Evolutionary conservation across 179 eudicot genomes (phyloP), one percentile per base, ranked within the genome.

Genomic region (Actinidia polygama): DNA sequence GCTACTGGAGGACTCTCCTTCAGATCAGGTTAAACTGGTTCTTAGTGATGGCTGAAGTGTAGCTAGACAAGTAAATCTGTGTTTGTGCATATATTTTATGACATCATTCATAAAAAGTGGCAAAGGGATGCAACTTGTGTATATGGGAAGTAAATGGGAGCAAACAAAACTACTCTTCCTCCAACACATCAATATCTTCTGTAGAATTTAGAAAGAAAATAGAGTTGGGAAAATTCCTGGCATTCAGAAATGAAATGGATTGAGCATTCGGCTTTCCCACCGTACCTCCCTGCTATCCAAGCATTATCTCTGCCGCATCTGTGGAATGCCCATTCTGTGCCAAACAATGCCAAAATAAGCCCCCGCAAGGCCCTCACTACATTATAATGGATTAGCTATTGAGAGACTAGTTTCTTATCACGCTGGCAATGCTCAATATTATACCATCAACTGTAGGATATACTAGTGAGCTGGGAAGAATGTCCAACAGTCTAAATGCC

Each of bases 21-120:
- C 63, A 0, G 85, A 87, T 55, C 85, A 92, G 98, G 98, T 95
- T 79, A 81, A 84, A 36, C 78, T 24, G 44, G 73, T 73, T 50
- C 57, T 81, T 61, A n/a, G 59, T 53, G 49, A 68, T 57, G 68
- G 26, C 49, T 73, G 69, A 72, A 36, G 19, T 79, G 44, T 26
- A 23, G 49, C 75, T 67, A 50, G 62, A 78, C 50, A 15, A 26
- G 47, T 62, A 8, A 64, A 77, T 77, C 40, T 67, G 49, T 50
- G 58, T 36, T 36, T 77, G 75, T 16, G 5, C 75, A 50, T 75
- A 21, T 51, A 36, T n/a, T 63, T 47, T 59, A 11, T 49, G 14
- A 47, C 7, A 51, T 19, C 6, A 24, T 61, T 26, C 26, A 16
- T 73, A 61, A 58, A 19, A 75, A 54, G 15, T 49, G 77, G 47